These are phyloP conservation scores for Trifolium subterraneum DNA, from an alignment of 306 rosid species.

Conservation along the genomic window DNA sequence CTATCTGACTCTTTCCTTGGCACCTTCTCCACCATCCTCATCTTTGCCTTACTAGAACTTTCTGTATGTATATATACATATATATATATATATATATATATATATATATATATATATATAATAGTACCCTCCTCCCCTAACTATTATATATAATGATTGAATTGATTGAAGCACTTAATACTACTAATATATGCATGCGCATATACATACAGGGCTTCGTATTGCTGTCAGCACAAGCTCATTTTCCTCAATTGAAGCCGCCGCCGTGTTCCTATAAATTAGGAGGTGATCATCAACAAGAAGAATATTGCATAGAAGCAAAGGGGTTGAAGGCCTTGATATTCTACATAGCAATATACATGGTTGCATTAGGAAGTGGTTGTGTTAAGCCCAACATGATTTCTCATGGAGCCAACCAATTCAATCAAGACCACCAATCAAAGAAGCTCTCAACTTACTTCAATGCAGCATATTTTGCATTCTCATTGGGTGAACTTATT, in stretches of 20 bases:
- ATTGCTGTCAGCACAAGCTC: constrained; percentile 93
- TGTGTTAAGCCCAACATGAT: constrained; percentile 97
- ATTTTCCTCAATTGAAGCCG: constrained; percentile 84
- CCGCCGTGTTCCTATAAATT: constrained; percentile 71
- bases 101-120: too few species aligned
- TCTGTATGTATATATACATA: constrained; percentile 59
- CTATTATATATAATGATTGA: background rate
- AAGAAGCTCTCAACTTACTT: constrained; percentile 81
- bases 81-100: too few species aligned
- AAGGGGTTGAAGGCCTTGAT: constrained; percentile 74
- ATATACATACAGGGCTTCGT: constrained; percentile 68
- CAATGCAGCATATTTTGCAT: constrained; percentile 90
- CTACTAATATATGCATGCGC: background rate
- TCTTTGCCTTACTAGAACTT: constrained; percentile 89
- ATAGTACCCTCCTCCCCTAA: too few species aligned
- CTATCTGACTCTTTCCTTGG: constrained; percentile 95
- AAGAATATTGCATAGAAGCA: constrained; percentile 66
- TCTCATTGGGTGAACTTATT: constrained; percentile 82
- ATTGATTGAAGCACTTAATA: background rate
- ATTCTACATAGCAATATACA: constrained; percentile 80
- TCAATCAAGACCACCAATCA: constrained; percentile 56
- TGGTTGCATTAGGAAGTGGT: constrained; percentile 96
- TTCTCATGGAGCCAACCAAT: constrained; percentile 95
- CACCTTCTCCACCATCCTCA: constrained; percentile 93
- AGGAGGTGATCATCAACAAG: constrained; percentile 18